Percentiles rank a stretch among this genome's conserved stretches.
These are phyloP conservation scores for Domatiomyces catenatus DNA, from an alignment of 2,329 filamentous ascomycete genomes.

Conservation along the genomic window DNA sequence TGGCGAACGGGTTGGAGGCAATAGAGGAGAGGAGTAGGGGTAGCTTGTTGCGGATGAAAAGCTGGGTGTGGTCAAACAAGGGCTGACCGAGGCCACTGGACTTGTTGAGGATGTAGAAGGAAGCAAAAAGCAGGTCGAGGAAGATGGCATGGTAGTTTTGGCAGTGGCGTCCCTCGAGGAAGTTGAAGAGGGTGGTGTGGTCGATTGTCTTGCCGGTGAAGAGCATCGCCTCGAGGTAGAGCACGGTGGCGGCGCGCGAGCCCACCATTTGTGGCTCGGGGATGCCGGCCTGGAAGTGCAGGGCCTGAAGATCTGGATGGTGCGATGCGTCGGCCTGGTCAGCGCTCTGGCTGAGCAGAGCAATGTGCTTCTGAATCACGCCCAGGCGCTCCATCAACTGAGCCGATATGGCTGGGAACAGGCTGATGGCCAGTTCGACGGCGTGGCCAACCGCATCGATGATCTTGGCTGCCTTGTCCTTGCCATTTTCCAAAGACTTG, in stretches of 20 bases:
- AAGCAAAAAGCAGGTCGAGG: conserved; percentile 69
- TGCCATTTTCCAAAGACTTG: neutral
- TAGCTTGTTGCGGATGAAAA: conserved; percentile 67
- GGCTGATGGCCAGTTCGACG: neutral
- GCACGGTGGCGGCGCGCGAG: conserved; percentile 66
- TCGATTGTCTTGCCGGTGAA: conserved; percentile 70
- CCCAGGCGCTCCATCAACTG: conserved; percentile 12
- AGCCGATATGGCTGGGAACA: conserved; percentile 10
- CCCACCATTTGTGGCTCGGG: conserved; percentile 56
- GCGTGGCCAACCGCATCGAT: neutral
- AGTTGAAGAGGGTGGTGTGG: conserved; percentile 61
- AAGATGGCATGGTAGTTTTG: conserved; percentile 63
- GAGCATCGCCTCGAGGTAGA: conserved; percentile 70
- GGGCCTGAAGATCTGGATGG: conserved; percentile 18
- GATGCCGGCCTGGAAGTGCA: conserved; percentile 39
- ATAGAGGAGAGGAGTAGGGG: conserved; percentile 46
- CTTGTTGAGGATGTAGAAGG: conserved; percentile 79
- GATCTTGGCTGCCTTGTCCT: neutral
- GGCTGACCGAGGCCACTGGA: conserved; percentile 42
- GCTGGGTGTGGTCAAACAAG: conserved; percentile 58
- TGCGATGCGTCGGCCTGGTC: conserved; percentile 3
- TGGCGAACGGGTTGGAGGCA: conserved; percentile 41
- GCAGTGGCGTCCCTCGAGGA: conserved; percentile 74
- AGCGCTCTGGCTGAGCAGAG: conserved; percentile 4
- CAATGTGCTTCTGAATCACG: conserved; percentile 12